Base-by-base conservation (phyloP, 306 rosid genomes). In the Oemleria cerasiformis region DNA sequence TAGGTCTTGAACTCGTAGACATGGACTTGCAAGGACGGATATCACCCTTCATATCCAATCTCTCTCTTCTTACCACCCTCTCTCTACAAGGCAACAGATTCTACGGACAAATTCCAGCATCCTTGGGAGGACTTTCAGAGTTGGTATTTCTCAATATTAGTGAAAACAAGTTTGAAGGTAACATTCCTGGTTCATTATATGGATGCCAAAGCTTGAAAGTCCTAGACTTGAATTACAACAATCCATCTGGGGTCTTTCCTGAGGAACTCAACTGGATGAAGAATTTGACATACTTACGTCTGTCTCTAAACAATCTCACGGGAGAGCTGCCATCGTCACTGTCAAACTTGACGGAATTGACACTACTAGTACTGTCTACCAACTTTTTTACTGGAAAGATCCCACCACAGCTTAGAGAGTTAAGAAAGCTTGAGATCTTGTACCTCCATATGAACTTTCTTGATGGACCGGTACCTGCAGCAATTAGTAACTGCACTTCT, bases 401-500 rank as follows among this genome's bases (percentile, higher is more conserved):
- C 64, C 80, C 80, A 61, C 70, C 70, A 25, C 38, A 76, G 75
- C 75, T 76, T 12, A 75, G 80, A 19, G 75, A 48, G 34, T 19
- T 76, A 15, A 49, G 43, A 50, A 76, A 50, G 80, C 50, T 76
- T 17, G 64, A 70, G 75, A 25, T 76, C 17, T 1, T 76, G 63
- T 69, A 69, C 43, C 48, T 62, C 8, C 80, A 69, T 53, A 9
- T 0, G 16, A 76, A 76, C 70, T 48, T 36, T 42, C 40, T 76
- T 5, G 70, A 70, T 51, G 75, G 80, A 20, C 45, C 21, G 1
- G 50, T 77, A 63, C 76, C 80, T 53, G 34, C 72, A 43, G 71
- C n/a, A 4, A 40, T 77, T 19, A 50, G 77, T 66, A 77, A 77
- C 76, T 70, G 75, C 75, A 62, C 80, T 21, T 58, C 80, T 20